These are phyloP conservation scores for Mycosarcoma maydis DNA, from an alignment of 1,284 basidiomycete genomes.

Conservation along the genomic window DNA sequence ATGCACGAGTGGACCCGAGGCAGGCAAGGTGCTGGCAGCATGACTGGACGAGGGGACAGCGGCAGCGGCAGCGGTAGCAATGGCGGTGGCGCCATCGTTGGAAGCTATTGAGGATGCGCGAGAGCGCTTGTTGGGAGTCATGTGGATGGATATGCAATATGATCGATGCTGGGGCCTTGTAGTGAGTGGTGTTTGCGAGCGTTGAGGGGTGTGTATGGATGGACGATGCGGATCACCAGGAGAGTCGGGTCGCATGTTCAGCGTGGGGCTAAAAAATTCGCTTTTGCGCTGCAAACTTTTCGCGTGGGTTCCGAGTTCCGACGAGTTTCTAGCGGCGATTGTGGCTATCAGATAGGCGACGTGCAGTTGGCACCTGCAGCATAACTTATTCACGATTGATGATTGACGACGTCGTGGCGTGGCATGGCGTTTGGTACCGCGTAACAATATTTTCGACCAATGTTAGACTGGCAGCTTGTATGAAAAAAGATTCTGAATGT, in stretches of 20 bases:
- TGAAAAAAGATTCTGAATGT: too few species aligned
- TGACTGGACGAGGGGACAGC: conserved; percentile 26
- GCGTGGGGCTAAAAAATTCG: conserved; percentile 9
- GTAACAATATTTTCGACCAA: too few species aligned
- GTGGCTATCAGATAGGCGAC: conserved; percentile 13
- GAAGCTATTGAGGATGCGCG: conserved; percentile 41
- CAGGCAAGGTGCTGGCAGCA: conserved; percentile 16
- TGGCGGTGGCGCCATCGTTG: conserved; percentile 18
- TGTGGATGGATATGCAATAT: background rate
- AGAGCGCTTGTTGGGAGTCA: conserved; percentile 42
- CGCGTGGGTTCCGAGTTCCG: conserved; percentile 12
- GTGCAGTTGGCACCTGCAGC: conserved; percentile 1
- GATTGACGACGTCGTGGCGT: too few species aligned
- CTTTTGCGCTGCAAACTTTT: conserved; percentile 6
- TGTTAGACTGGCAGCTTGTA: too few species aligned
- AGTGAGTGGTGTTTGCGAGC: too few species aligned
- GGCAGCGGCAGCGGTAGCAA: conserved; percentile 4
- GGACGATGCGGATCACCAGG: too few species aligned
- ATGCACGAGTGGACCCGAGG: conserved; percentile 39
- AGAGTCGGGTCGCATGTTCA: too few species aligned
- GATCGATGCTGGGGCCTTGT: too few species aligned
- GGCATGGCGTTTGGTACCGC: too few species aligned
- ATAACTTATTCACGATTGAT: too few species aligned
- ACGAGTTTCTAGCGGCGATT: background rate
- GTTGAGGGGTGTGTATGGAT: too few species aligned